A percentile compares a stretch with the other conserved stretches of the same genome.
Evolutionary conservation across 1,139 yeast genomes (phyloP).

Genomic region (Blastobotrys serpentis): DNA sequence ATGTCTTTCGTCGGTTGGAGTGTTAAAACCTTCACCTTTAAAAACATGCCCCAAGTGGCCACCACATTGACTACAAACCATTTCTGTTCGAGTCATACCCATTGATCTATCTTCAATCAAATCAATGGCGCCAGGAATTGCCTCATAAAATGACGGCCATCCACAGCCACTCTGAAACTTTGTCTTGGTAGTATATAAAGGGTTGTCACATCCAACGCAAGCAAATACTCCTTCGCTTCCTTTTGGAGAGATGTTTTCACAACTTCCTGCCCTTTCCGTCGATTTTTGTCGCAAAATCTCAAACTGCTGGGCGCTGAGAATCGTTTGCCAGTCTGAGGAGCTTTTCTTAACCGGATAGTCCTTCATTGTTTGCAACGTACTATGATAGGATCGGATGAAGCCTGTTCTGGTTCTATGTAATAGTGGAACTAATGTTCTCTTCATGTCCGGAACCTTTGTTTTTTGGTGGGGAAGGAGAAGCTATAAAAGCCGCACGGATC

Average conservation of each 20-base stretch:
- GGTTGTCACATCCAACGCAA: slow-evolving; percentile 83
- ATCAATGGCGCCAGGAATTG: slow-evolving; percentile 74
- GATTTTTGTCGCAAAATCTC: slow-evolving; percentile 73
- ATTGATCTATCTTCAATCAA: slow-evolving; percentile 57
- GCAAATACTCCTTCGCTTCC: slow-evolving; percentile 57
- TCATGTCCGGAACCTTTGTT: no score
- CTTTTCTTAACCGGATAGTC: slow-evolving; percentile 38
- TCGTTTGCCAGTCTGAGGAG: slow-evolving; percentile 78
- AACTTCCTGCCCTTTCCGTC: slow-evolving; percentile 82
- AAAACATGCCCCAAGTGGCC: slow-evolving; percentile 96
- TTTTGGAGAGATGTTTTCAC: slow-evolving; percentile 41
- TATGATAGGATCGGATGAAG: not conserved
- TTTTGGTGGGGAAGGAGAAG: not conserved
- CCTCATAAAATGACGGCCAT: slow-evolving; percentile 96
- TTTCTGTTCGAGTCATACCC: slow-evolving; percentile 86
- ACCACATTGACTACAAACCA: slow-evolving; percentile 84
- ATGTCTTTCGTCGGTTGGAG: slow-evolving; percentile 90
- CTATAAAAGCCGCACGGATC: not conserved
- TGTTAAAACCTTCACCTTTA: slow-evolving; percentile 87
- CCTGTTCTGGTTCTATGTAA: not conserved
- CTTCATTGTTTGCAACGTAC: not conserved
- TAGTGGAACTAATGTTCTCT: no score
- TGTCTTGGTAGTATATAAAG: slow-evolving; percentile 73
- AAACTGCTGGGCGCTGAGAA: slow-evolving; percentile 74
- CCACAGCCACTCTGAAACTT: slow-evolving; percentile 93